Evolutionary conservation across 2,329 filamentous ascomycete species (phyloP).

Genomic region (Chaetomium sp.): DNA sequence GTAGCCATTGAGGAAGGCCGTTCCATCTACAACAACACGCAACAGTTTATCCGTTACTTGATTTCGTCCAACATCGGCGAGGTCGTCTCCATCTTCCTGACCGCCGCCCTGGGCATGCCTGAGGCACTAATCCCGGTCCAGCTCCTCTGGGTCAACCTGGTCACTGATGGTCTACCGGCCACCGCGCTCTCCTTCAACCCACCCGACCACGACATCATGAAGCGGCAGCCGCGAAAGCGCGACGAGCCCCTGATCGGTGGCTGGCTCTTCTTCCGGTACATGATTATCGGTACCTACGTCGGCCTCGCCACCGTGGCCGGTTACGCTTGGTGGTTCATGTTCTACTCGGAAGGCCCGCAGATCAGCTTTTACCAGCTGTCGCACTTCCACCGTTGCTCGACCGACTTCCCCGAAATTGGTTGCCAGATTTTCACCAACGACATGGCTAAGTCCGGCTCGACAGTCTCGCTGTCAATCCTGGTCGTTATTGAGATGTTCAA

Average conservation of each 20-base stretch:
- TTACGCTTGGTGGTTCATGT: slow-evolving; percentile 99
- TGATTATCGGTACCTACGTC: slow-evolving; percentile 93
- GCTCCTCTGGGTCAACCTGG: slow-evolving; percentile 96
- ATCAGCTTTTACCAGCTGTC: slow-evolving; percentile 84
- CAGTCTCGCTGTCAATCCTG: slow-evolving; percentile 82
- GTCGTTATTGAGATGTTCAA: slow-evolving; percentile 99
- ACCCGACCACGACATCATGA: slow-evolving; percentile 98
- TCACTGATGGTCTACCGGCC: slow-evolving; percentile 93
- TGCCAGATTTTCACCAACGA: slow-evolving; percentile 87
- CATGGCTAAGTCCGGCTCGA: slow-evolving; percentile 83
- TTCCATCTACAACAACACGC: slow-evolving; percentile 99
- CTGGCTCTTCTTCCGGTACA: slow-evolving; percentile 96
- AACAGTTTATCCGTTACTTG: slow-evolving; percentile 98
- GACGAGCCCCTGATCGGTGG: slow-evolving; percentile 88
- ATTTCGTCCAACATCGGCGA: slow-evolving; percentile 99
- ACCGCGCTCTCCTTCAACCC: slow-evolving; percentile 98
- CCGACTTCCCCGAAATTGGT: slow-evolving; percentile 80
- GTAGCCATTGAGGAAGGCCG: slow-evolving; percentile 93
- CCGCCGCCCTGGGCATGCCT: slow-evolving; percentile 92
- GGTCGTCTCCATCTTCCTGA: slow-evolving; percentile 97
- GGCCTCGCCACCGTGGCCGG: slow-evolving; percentile 91
- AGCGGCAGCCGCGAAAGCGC: slow-evolving; percentile 79
- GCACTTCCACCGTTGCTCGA: slow-evolving; percentile 88
- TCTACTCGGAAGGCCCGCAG: slow-evolving; percentile 80
- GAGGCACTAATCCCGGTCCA: slow-evolving; percentile 96